Percentiles rank a stretch among this genome's conserved stretches.
Evolutionary conservation across 805 yeast genomes (phyloP).

Genomic region (Metschnikowia hibisci): DNA sequence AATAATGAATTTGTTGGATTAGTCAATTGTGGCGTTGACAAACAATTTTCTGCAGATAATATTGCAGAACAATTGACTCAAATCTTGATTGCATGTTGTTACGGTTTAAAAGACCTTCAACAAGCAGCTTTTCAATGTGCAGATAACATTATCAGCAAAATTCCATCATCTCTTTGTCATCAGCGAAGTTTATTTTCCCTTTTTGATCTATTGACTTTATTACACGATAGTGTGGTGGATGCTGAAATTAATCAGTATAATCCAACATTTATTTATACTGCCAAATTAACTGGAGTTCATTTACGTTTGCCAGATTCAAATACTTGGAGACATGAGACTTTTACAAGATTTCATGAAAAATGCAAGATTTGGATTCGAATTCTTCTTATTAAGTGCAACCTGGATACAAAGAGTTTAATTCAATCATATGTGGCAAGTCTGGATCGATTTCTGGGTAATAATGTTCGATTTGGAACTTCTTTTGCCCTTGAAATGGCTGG

Average conservation of each 20-base stretch:
- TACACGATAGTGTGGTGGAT: slow-evolving; percentile 78
- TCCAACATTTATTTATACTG: slow-evolving; percentile 66
- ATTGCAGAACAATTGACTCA: slow-evolving; percentile 65
- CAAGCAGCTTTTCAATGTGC: slow-evolving; percentile 76
- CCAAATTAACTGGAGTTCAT: slow-evolving; percentile 42
- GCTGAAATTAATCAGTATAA: slow-evolving; percentile 81
- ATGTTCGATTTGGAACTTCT: slow-evolving; percentile 73
- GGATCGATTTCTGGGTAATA: slow-evolving; percentile 18
- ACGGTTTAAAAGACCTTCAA: slow-evolving; percentile 70
- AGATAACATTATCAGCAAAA: slow-evolving; percentile 55
- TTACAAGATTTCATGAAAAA: slow-evolving; percentile 52
- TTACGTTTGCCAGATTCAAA: slow-evolving; percentile 70
- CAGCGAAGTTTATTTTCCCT: slow-evolving; percentile 68
- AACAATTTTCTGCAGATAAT: slow-evolving; percentile 52
- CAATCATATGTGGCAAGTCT: slow-evolving; percentile 64
- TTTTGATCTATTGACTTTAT: slow-evolving; percentile 71
- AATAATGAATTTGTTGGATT: slow-evolving; percentile 52
- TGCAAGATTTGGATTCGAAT: slow-evolving; percentile 66
- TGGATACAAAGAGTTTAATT: slow-evolving; percentile 74
- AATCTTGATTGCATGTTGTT: slow-evolving; percentile 69
- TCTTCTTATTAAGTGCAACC: slow-evolving; percentile 55
- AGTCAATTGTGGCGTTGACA: slow-evolving; percentile 50
- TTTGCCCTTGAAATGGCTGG: slow-evolving; percentile 92
- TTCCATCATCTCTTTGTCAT: slow-evolving; percentile 80
- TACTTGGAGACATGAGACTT: slow-evolving; percentile 67